phyloP scores from a whole-genome alignment of 2,329 filamentous ascomycete genomes.

The Alternaria gaisen region DNA sequence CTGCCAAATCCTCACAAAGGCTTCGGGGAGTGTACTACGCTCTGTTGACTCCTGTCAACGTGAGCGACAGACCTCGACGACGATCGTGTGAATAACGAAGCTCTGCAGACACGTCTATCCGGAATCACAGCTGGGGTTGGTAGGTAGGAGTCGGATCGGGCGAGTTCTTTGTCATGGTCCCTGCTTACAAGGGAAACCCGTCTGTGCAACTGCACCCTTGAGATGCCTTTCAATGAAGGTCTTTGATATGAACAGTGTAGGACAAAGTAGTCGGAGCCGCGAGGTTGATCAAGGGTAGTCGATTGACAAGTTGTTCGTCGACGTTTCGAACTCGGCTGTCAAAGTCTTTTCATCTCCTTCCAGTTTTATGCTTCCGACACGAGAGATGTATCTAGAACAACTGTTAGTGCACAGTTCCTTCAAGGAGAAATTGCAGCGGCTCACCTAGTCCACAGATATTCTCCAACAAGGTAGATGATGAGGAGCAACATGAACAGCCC shows the following conservation, averaged over 20 bases:
- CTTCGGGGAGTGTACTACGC: not conserved
- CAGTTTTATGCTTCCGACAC: constrained; percentile 27
- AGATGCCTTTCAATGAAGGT: not conserved
- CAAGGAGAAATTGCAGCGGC: not conserved
- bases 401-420: constrained; percentile 8
- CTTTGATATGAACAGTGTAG: not conserved
- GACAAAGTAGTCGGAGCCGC: not conserved
- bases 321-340: constrained; percentile 11
- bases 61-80: not conserved
- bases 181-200: not conserved
- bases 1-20: not conserved
- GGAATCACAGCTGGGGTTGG: not conserved
- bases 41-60: not conserved
- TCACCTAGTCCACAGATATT: constrained; percentile 35
- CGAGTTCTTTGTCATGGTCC: not conserved
- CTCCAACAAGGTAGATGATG: constrained; percentile 26
- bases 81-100: not conserved
- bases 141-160: not conserved
- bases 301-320: not conserved
- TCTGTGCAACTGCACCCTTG: not conserved
- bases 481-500: constrained; percentile 30
- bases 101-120: not conserved
- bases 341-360: constrained; percentile 35
- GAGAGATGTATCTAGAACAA: constrained; percentile 16
- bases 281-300: constrained; percentile 7